Evolutionary conservation across 495 filamentous ascomycete genomes (phyloP).

Genomic region (Penicillium diatomitis): DNA sequence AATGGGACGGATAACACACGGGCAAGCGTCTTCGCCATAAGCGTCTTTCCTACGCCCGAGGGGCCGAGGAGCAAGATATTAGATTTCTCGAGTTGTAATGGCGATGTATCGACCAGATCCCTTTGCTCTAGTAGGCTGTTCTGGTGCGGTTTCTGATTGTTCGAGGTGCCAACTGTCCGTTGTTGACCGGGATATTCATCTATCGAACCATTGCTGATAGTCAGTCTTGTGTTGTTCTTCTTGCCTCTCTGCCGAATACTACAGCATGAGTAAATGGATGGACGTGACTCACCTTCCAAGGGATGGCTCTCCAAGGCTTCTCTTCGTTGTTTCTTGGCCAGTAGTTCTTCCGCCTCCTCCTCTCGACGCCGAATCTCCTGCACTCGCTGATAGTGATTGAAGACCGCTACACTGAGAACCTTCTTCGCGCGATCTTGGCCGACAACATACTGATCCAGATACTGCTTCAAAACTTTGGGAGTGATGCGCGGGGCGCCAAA

Average conservation of each 20-base stretch:
- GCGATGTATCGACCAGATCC: conserved; percentile 44
- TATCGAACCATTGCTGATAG: conserved; percentile 14
- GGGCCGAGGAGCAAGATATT: conserved; percentile 91
- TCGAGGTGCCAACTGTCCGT: conserved; percentile 40
- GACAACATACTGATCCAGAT: conserved; percentile 92
- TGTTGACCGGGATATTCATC: conserved; percentile 77
- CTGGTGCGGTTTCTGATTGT: conserved; percentile 17
- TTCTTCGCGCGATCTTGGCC: conserved; percentile 97
- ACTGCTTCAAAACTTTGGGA: conserved; percentile 74
- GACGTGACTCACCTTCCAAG: conserved; percentile 43
- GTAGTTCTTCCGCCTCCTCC: conserved; percentile 63
- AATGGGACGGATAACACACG: conserved; percentile 84
- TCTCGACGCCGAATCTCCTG: conserved; percentile 67
- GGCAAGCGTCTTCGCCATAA: conserved; percentile 81
- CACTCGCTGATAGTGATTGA: conserved; percentile 90
- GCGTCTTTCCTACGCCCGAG: conserved; percentile 92
- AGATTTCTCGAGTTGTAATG: conserved; percentile 85
- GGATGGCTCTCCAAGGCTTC: conserved; percentile 40
- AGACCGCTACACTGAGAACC: conserved; percentile 85
- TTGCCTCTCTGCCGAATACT: too few relatives aligned
- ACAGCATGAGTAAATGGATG: too few relatives aligned
- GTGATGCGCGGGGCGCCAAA: conserved; percentile 66
- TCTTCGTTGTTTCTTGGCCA: conserved; percentile 39
- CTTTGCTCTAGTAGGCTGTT: conserved; percentile 19
- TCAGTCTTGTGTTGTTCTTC: too few relatives aligned